Percentiles rank a stretch among this genome's conserved stretches.
These are phyloP conservation scores for Lumnitzera littorea DNA, from an alignment of 345 rosid genomes.

Conservation along the genomic window DNA sequence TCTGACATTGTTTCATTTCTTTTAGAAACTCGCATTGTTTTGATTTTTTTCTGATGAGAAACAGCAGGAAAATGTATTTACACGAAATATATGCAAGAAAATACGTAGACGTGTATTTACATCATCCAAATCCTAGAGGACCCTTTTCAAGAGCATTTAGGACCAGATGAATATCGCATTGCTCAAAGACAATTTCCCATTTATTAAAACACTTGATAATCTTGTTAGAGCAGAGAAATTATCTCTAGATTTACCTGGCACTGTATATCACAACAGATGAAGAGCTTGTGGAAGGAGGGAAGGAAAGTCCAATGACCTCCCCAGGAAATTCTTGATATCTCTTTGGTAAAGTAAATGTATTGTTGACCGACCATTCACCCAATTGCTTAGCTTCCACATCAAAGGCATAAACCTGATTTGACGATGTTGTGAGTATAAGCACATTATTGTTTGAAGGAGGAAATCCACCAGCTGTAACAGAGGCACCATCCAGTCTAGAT, in stretches of 20 bases:
- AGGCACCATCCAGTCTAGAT: conserved; percentile 85
- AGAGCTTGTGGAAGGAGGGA: conserved; percentile 49
- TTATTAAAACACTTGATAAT: background rate
- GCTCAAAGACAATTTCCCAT: conserved; percentile 4
- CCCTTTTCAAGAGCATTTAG: background rate
- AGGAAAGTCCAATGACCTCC: conserved; percentile 85
- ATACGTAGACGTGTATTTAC: too few relatives aligned
- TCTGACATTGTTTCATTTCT: too few relatives aligned
- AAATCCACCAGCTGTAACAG: conserved; percentile 86
- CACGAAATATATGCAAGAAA: too few relatives aligned
- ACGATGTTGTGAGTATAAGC: conserved; percentile 69
- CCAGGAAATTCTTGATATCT: conserved; percentile 96
- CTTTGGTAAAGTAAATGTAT: conserved; percentile 53
- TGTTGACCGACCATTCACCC: conserved; percentile 78
- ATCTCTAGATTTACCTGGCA: conserved; percentile 48
- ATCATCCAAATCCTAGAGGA: background rate
- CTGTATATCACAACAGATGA: conserved; percentile 65
- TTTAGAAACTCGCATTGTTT: too few relatives aligned
- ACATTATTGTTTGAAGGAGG: conserved; percentile 64
- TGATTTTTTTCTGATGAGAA: too few relatives aligned
- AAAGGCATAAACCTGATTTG: conserved; percentile 77
- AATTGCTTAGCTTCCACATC: conserved; percentile 87
- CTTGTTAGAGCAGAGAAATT: background rate
- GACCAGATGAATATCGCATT: background rate
- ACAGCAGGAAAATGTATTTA: too few relatives aligned